phyloP scores from a whole-genome alignment of 2,329 filamentous ascomycete species.

The Monilinia aucupariae region DNA sequence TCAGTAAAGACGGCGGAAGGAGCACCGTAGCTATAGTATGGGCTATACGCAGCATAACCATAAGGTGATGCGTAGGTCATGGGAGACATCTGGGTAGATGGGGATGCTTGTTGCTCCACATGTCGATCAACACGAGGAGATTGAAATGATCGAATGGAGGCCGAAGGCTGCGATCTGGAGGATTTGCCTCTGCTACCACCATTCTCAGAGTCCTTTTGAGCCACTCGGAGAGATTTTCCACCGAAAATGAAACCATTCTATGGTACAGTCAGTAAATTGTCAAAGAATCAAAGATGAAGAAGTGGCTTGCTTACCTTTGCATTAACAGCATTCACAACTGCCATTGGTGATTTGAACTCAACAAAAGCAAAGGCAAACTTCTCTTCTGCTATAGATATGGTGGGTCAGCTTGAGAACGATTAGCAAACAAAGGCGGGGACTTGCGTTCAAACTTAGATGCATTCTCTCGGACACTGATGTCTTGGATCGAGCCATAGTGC shows the following conservation, averaged over 20 bases:
- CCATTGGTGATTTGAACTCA: slow-evolving; percentile 29
- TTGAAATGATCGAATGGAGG: slow-evolving; percentile 17
- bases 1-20: slow-evolving; percentile 19
- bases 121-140: slow-evolving; percentile 22
- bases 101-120: slow-evolving; percentile 18
- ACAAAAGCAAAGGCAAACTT: slow-evolving; percentile 37
- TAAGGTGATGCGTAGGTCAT: slow-evolving; percentile 21
- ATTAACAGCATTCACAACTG: slow-evolving; percentile 25
- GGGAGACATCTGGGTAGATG: slow-evolving; percentile 20
- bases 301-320: slow-evolving; percentile 24
- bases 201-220: slow-evolving; percentile 33
- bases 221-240: slow-evolving; percentile 30
- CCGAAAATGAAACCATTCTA: slow-evolving; percentile 28
- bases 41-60: slow-evolving; percentile 18
- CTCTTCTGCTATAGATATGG: slow-evolving; percentile 25
- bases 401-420: slow-evolving; percentile 19
- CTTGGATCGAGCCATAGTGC: slow-evolving; percentile 38
- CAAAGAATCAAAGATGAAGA: no score
- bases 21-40: slow-evolving; percentile 17
- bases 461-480: slow-evolving; percentile 34
- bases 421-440: slow-evolving; percentile 8
- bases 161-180: slow-evolving; percentile 4
- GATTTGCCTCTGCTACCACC: slow-evolving; percentile 18
- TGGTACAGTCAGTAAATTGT: neutral
- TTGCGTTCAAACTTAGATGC: slow-evolving; percentile 32